Base-by-base conservation (phyloP, 2,329 filamentous ascomycete genomes). In the Atkinsonella hypoxylon region DNA sequence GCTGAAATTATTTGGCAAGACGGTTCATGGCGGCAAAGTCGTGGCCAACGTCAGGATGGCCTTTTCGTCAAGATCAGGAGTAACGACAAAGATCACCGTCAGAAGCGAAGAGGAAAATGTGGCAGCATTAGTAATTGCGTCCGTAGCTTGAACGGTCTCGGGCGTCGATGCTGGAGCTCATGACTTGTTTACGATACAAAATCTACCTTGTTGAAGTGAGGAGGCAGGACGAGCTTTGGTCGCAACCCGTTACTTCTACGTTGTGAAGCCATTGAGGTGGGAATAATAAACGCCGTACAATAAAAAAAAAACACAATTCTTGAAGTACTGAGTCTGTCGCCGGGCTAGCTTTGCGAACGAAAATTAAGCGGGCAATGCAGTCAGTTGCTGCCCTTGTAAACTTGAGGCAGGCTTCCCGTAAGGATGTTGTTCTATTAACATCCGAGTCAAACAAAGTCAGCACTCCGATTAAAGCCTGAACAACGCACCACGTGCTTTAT, bases 1-100 rank as follows among this genome's bases (percentile, higher is more conserved):
- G 4, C 83, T 98, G 65, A 97, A 95, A 73, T 76, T 98, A 36
- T 86, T 96, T 66, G 93, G 93, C 65, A 97, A 96, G 81, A 95
- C 89, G 42, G 84, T 97, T 55, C 83, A 80, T 34, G 93, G 91
- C 36, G 93, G 93, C 58, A 85, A 85, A 62, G 91, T 98, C 15
- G 88, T 90, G 51, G 87, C 86, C 54, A 83, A 81, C 57, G 82
- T 97, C 56, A 81, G 89, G 69, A 95, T 98, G 90, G 93, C 90
- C 1, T 96, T 82, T 70, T 94, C 88, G 54, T 82, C 86, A 61
- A 95, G 94, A 77, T 85, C 84, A 47, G 93, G 93, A 48, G 89
- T 97, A 26, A 96, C 93, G 52, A 94, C 91, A 62, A 97, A 97
- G 79, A 89, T 98, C 60, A 87, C 85, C 48, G 87, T 91, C 54